Evolutionary conservation across 768 basidiomycete species (phyloP), one percentile per base, ranked within the genome.

Genomic region (Pleurotus tuber-regium): DNA sequence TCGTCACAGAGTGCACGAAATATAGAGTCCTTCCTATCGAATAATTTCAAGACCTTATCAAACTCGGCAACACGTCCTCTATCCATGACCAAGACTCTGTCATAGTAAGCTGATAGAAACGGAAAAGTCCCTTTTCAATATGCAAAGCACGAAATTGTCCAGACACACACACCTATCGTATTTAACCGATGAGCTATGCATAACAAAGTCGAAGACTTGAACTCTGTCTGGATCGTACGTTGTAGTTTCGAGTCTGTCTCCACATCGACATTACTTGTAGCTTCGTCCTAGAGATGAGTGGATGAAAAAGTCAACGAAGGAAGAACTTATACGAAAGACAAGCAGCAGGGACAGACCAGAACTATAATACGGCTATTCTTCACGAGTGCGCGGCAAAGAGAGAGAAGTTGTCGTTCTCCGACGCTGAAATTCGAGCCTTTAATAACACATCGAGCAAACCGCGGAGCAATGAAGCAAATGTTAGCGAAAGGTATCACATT

Each of bases 11-110:
- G 75, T 3, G 78, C 77, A 18, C 84, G 73, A 74, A 88, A 88
- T 46, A 87, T 81, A 1, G 84, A 85, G 47, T 74, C 72, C 42
- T 75, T 67, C 49, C 73, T 74, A 61, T 84, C 78, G 57, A 80
- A 82, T 2, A 89, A 76, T 52, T 74, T 76, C 24, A 86, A 70
- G 2, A 88, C 87, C 2, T 83, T 83, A 66, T 89, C 87, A 60
- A 81, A 87, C 63, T 90, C 88, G 9, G 80, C 83, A 2, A 88
- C 78, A 25, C 68, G 59, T 2, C 89, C 87, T 18, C 72, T 66
- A 57, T 86, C 81, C 83, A 92, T 85, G 39, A 89, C 86, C 14
- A 90, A 66, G 23, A 89, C 74, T 18, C 82, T 75, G 59, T 87
- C 84, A 55, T 84, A 87, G 58, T 87, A 78, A 0, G 73, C 80